Conservation (phyloP, 371 early-diverging fungal genomes). For the Mortierella sp. region DNA sequence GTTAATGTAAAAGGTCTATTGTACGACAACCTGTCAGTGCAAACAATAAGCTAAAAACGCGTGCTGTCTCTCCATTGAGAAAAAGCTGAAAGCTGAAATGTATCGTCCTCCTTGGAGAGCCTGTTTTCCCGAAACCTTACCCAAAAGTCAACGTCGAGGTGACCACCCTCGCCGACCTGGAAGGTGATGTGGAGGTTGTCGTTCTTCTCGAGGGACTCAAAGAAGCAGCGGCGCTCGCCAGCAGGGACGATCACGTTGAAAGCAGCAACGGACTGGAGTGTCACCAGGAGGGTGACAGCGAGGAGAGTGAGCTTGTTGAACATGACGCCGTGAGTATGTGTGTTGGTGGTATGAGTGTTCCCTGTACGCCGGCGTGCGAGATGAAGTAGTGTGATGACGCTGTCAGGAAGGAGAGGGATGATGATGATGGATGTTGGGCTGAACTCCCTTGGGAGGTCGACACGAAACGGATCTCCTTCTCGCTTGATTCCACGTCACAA, state of each 20-base stretch:
- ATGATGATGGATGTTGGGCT: constrained; percentile 7
- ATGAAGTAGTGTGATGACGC: not conserved
- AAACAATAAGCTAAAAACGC: not conserved
- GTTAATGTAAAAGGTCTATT: not conserved
- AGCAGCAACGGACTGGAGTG: constrained; percentile 52
- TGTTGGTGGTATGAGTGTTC: not conserved
- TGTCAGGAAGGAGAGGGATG: not conserved
- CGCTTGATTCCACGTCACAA: constrained; percentile 6
- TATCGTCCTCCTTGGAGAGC: not conserved
- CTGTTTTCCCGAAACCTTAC: constrained; percentile 56
- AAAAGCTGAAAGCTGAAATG: not conserved
- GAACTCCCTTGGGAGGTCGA: not conserved
- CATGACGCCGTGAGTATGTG: constrained; percentile 1
- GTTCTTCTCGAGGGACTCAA: constrained; percentile 67
- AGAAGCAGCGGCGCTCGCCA: constrained; percentile 71
- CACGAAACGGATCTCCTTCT: not conserved
- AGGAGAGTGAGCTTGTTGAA: constrained; percentile 33
- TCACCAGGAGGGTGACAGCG: constrained; percentile 36
- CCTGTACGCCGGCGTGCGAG: not conserved
- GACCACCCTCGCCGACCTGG: constrained; percentile 81
- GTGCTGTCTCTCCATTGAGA: not conserved
- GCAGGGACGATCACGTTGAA: constrained; percentile 64
- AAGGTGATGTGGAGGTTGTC: constrained; percentile 77
- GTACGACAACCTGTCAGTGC: not conserved
- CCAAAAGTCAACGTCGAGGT: constrained; percentile 81